A percentile compares a stretch with the other conserved stretches of the same genome.
These are phyloP conservation scores for Phytopythium mirpurense DNA, from an alignment of 352 stramenopile genomes.

Conservation along the genomic window DNA sequence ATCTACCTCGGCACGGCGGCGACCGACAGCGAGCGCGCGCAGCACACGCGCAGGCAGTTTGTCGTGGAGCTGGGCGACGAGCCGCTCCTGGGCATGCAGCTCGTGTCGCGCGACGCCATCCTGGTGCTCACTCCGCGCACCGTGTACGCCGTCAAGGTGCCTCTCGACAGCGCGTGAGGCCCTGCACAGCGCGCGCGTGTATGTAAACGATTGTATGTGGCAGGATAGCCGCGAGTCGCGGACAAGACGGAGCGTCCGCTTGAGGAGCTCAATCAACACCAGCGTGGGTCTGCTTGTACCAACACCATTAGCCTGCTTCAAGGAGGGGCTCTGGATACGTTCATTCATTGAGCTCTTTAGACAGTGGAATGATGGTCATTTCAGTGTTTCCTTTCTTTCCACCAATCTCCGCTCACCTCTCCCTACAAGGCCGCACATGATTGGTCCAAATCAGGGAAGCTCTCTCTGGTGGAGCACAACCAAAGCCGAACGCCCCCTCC, in stretches of 20 bases:
- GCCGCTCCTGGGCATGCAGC: slow-evolving; percentile 53
- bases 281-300: no score
- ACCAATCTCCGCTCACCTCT: background rate
- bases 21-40: slow-evolving; percentile 18
- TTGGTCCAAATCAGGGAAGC: background rate
- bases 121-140: slow-evolving; percentile 51
- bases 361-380: slow-evolving; percentile 1
- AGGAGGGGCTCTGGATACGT: no score
- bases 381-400: background rate
- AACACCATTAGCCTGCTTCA: no score
- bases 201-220: no score
- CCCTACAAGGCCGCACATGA: background rate
- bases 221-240: no score
- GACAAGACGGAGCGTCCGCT: no score
- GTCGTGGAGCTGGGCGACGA: slow-evolving; percentile 67
- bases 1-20: slow-evolving; percentile 47
- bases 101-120: slow-evolving; percentile 34
- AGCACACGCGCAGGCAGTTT: slow-evolving; percentile 58
- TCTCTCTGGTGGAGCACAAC: no score
- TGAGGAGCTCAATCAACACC: background rate
- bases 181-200: no score
- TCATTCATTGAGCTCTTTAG: background rate
- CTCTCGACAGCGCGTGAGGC: slow-evolving; percentile 5
- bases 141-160: slow-evolving; percentile 29
- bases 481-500: background rate